These are phyloP conservation scores for Irpex sp. DNA, from an alignment of 1,284 basidiomycete species.

Conservation along the genomic window DNA sequence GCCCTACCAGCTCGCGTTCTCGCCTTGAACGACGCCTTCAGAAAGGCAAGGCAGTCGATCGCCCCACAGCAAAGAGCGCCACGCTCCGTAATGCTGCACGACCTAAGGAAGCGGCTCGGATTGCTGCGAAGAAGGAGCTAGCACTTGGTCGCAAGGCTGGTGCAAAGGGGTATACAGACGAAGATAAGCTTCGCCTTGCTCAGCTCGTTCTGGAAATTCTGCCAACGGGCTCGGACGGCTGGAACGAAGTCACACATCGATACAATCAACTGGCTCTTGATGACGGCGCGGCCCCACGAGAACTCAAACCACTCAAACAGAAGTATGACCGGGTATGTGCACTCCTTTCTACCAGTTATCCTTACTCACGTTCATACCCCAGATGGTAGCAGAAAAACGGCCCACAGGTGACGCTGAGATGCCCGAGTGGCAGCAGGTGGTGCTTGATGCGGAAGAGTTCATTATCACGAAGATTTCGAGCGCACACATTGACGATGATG, in stretches of 20 bases:
- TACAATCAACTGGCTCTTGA: not conserved
- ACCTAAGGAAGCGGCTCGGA: too few relatives aligned
- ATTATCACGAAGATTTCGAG: not conserved
- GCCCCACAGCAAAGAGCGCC: too few relatives aligned
- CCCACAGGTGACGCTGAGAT: not conserved
- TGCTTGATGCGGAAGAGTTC: not conserved
- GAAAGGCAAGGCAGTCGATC: too few relatives aligned
- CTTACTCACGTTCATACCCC: not conserved
- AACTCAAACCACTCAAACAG: not conserved
- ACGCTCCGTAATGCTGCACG: too few relatives aligned
- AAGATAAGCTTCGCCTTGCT: not conserved
- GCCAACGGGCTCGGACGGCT: not conserved
- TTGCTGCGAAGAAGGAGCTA: too few relatives aligned
- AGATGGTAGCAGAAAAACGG: not conserved
- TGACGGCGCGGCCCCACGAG: not conserved
- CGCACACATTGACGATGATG: not conserved
- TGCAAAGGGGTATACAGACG: not conserved
- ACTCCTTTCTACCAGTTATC: not conserved
- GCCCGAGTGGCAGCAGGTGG: not conserved
- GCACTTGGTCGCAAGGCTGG: not conserved
- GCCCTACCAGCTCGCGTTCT: too few relatives aligned
- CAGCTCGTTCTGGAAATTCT: not conserved
- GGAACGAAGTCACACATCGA: not conserved
- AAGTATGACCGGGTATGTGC: not conserved
- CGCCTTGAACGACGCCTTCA: too few relatives aligned